Conservation (phyloP, 371 early-diverging fungal species). For the Neoconidiobolus thromboides region DNA sequence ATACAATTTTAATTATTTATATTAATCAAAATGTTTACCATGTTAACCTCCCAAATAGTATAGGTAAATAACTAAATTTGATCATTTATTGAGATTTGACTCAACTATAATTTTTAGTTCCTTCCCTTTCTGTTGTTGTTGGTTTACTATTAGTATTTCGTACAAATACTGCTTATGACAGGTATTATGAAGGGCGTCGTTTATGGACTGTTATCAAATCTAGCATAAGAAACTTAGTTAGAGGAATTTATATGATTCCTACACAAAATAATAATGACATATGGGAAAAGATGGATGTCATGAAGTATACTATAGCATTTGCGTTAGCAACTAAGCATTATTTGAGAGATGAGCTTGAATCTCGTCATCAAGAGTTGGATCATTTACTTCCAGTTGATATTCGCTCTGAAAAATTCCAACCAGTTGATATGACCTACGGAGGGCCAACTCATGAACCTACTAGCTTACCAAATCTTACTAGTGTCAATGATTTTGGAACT, state of each 20-base stretch:
- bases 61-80: not conserved
- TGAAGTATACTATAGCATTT: slow-evolving; percentile 51
- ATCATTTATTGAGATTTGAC: not conserved
- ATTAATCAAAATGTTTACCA: not conserved
- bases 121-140: slow-evolving; percentile 18
- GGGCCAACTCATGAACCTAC: not conserved
- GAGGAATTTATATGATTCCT: slow-evolving; percentile 39
- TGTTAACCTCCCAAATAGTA: not conserved
- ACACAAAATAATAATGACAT: slow-evolving; percentile 24
- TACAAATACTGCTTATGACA: slow-evolving; percentile 56
- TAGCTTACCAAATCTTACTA: not conserved
- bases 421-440: too few species aligned
- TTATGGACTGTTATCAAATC: slow-evolving; percentile 13
- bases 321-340: slow-evolving; percentile 48
- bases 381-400: slow-evolving; percentile 21
- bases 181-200: slow-evolving; percentile 22
- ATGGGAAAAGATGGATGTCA: slow-evolving; percentile 41
- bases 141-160: slow-evolving; percentile 53
- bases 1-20: not conserved
- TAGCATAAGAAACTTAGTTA: slow-evolving; percentile 35
- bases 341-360: slow-evolving; percentile 41
- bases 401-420: not conserved
- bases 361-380: slow-evolving; percentile 29
- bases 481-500: not conserved
- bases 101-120: not conserved